These are phyloP conservation scores for Camelina sativa DNA, from an alignment of 345 rosid species.

Conservation along the genomic window DNA sequence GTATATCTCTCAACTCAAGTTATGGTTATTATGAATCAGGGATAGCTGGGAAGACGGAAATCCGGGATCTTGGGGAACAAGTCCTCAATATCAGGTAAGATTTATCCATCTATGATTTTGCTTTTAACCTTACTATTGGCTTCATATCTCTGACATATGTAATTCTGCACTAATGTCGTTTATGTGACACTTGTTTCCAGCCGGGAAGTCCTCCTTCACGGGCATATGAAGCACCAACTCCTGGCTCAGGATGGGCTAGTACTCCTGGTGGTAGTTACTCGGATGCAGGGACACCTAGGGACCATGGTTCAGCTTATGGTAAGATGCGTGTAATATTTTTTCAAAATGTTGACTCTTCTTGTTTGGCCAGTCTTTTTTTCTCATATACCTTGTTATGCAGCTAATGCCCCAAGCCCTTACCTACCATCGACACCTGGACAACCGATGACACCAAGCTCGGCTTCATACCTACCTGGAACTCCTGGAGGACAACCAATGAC, in stretches of 20 bases:
- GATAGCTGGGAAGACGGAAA: conserved; percentile 97
- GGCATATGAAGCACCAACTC: conserved; percentile 92
- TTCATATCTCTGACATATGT: conserved; percentile 4
- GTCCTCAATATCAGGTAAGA: conserved; percentile 87
- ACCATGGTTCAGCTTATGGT: conserved; percentile 77
- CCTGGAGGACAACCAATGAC: conserved; percentile 99
- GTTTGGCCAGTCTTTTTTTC: not conserved
- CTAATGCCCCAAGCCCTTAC: conserved; percentile 93
- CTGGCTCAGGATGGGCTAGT: conserved; percentile 91
- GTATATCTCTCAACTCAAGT: conserved; percentile 17
- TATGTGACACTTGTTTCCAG: conserved; percentile 48
- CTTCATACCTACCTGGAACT: conserved; percentile 86
- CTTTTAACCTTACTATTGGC: not conserved
- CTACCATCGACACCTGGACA: conserved; percentile 93
- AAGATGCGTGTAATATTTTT: conserved; percentile 28
- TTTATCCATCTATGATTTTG: conserved; percentile 18
- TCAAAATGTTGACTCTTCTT: not conserved
- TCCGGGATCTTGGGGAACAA: conserved; percentile 88
- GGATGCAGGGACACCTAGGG: conserved; percentile 94
- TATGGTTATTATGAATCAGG: conserved; percentile 49
- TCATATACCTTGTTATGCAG: conserved; percentile 49
- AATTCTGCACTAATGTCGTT: not conserved
- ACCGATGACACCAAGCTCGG: conserved; percentile 90
- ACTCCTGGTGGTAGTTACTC: conserved; percentile 92
- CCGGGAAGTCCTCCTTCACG: conserved; percentile 96